A percentile compares a stretch with the other conserved stretches of the same genome.
Evolutionary conservation across 768 basidiomycete species (phyloP).

Genomic region (Boletus pseudopeckii): DNA sequence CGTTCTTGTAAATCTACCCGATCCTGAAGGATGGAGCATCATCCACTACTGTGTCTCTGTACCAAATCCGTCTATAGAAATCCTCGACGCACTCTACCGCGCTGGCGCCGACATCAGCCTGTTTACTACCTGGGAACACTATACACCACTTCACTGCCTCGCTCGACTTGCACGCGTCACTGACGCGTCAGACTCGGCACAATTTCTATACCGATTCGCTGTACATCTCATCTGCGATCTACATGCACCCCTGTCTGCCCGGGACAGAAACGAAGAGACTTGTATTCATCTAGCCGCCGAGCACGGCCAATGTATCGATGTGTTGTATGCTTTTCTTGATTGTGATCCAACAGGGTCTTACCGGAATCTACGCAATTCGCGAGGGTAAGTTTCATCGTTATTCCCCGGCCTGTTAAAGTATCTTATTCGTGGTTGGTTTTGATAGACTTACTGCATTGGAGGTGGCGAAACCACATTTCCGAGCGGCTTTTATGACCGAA

Average conservation of each 20-base stretch:
- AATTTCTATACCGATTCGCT: slow-evolving; percentile 53
- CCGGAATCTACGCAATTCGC: slow-evolving; percentile 60
- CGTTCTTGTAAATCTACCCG: slow-evolving; percentile 64
- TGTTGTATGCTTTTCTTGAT: slow-evolving; percentile 61
- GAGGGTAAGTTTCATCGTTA: slow-evolving; percentile 51
- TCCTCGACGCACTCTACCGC: slow-evolving; percentile 68
- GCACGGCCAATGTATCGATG: slow-evolving; percentile 60
- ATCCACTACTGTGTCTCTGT: slow-evolving; percentile 67
- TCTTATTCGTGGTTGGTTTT: neutral
- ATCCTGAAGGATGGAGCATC: slow-evolving; percentile 67
- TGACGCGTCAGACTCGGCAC: slow-evolving; percentile 33
- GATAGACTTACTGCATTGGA: slow-evolving; percentile 56
- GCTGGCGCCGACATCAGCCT: slow-evolving; percentile 74
- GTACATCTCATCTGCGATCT: slow-evolving; percentile 68
- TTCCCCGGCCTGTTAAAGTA: neutral
- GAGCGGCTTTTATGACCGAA: slow-evolving; percentile 55
- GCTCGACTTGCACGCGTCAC: slow-evolving; percentile 39
- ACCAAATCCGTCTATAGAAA: slow-evolving; percentile 51
- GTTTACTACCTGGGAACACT: slow-evolving; percentile 62
- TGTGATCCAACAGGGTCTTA: slow-evolving; percentile 56
- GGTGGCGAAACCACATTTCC: slow-evolving; percentile 65
- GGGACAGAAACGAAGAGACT: slow-evolving; percentile 67
- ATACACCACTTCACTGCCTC: slow-evolving; percentile 67
- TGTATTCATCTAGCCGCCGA: slow-evolving; percentile 81
- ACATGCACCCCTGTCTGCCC: slow-evolving; percentile 62